Evolutionary conservation across 768 basidiomycete genomes (phyloP), one percentile per base, ranked within the genome.

Genomic region (Amyloporia xantha): DNA sequence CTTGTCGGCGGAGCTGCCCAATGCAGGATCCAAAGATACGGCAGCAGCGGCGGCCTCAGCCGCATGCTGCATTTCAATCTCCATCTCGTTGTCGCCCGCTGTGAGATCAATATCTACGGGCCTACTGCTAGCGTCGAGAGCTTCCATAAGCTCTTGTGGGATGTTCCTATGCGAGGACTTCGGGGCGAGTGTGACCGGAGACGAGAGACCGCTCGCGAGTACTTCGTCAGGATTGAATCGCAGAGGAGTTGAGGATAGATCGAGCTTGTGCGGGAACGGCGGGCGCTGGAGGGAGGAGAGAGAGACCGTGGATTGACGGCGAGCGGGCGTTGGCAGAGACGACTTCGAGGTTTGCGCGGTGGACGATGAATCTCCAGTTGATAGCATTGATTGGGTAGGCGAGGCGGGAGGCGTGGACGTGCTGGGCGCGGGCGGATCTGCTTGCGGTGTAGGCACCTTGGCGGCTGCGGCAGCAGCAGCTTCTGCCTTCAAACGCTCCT

Each of bases 121-220:
- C 42, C 64, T 54, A 48, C 64, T 54, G 5, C 52, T 47, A 1
- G 54, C 51, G 24, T 59, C 56, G 6, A 65, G 49, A 0, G 82
- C 77, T 2, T 79, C 79, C 73, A 88, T 80, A 39, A 86, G 64
- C 37, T 86, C 84, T 3, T 81, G 71, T 21, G 78, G 72, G 7
- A 62, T 47, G 1, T 60, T 57, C 1, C 82, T 73, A 2, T 84
- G 77, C 40, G 84, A 85, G 4, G 89, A 87, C 59, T 81, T 85
- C 1, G 89, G 89, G 0, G 86, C 89, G 30, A 91, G 75, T 4
- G 83, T 86, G 26, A 91, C 88, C 5, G 89, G 89, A 5, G 87
- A 90, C 24, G 82, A 73, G 41, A 88, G 68, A 1, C 82, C 81
- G 40, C 74, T 80, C 41, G 77, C 66, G 4, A 76, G 67, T 5